Base-by-base conservation (phyloP, 2,329 filamentous ascomycete species). In the Domatiomyces catenatus region DNA sequence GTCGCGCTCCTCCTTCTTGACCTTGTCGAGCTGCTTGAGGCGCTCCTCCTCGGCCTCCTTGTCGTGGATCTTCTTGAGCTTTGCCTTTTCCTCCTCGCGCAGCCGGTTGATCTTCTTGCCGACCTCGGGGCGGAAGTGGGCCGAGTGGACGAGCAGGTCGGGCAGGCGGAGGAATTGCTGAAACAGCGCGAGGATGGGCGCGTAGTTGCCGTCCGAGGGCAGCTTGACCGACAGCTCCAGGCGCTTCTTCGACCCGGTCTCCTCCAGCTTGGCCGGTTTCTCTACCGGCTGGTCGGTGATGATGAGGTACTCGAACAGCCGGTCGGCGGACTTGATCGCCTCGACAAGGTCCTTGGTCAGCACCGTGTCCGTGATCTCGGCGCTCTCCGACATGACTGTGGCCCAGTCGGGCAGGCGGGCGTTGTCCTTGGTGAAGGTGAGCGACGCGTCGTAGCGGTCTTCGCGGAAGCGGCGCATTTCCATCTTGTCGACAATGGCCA, bases 381-480 rank as follows among this genome's bases (percentile, higher is more conserved):
- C 88, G 68, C 83, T 94, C 75, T 98, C 92, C 63, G 81, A 93
- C 92, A 98, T 96, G 63, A 95, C 80, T 10, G 87, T 94, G 50
- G 83, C 75, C 89, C 89, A 98, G 56, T 76, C 70, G 32, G 92
- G 90, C 32, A 98, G 79, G 74, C 94, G 95, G 50, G 83, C 65
- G 69, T 89, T 80, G 63, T 98, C 92, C 75, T 94, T 94, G 64
- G 90, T 95, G 57, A 81, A 81, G 43, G 92, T 95, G 59, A 98
- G 77, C 49, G 86, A 94, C 50, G 95, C 73, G 66, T 98, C 92
- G 70, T 95, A 98, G 60, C 92, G 85, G 56, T 94, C 87, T 46
- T 94, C 85, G 54, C 92, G 84, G 60, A 94, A 77, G 61, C 79
- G 74, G 72, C 86, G 86, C 90, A 98, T 96, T 65, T 77, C 71